A percentile compares a stretch with the other conserved stretches of the same genome.
Evolutionary conservation across 345 rosid genomes (phyloP).

Genomic region (Chamaenerion angustifolium): DNA sequence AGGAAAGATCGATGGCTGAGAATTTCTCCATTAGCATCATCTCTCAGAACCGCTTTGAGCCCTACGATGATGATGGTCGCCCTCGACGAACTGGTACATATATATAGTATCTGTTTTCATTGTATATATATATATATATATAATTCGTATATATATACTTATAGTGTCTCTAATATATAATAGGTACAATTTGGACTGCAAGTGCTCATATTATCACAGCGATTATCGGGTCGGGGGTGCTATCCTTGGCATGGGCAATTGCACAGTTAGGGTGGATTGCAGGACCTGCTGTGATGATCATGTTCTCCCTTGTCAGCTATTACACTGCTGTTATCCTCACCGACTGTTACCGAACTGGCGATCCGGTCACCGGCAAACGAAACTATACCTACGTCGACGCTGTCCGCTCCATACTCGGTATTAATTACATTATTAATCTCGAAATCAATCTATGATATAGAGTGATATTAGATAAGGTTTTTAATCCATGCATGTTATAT

Average conservation of each 20-base stretch:
- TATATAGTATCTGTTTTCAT: neutral
- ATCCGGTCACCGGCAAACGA: conserved; percentile 20
- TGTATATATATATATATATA: neutral
- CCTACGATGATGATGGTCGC: conserved; percentile 29
- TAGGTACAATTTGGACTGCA: conserved; percentile 32
- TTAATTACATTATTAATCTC: neutral
- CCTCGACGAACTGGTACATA: conserved; percentile 20
- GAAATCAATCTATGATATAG: too few species aligned
- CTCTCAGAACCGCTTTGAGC: conserved; percentile 6
- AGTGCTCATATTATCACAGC: conserved; percentile 33
- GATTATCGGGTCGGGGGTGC: conserved; percentile 29
- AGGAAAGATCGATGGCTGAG: conserved; percentile 9
- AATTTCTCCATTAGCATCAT: conserved; percentile 10
- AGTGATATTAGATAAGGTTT: too few species aligned
- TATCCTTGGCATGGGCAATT: conserved; percentile 28
- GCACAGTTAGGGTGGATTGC: conserved; percentile 36
- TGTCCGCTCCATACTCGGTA: conserved; percentile 25
- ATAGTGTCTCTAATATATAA: too few species aligned
- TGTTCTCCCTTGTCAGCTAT: conserved; percentile 27
- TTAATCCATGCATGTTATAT: too few species aligned
- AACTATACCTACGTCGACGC: conserved; percentile 28
- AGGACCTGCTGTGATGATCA: conserved; percentile 25
- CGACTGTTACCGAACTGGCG: conserved; percentile 28
- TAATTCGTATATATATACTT: neutral
- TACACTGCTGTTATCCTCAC: conserved; percentile 25